Base-by-base conservation (phyloP, 202 grass and related monocot species). In the Bolboschoenoplectus hybrid region DNA sequence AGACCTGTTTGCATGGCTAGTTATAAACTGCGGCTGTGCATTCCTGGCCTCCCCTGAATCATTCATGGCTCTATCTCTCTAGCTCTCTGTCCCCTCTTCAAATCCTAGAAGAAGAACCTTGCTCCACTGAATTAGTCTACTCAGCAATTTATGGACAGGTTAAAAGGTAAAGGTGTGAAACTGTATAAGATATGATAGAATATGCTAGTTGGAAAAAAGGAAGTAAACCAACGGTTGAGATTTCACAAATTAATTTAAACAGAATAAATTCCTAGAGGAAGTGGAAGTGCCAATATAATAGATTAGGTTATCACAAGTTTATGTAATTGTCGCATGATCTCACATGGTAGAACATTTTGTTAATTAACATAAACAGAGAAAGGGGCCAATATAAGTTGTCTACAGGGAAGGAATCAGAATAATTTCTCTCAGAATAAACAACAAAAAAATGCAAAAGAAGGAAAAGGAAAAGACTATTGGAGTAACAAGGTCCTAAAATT, bases 21-120 rank as follows among this genome's bases (percentile, higher is more conserved):
- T 83, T 4, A 98, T 91, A 71, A 98, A 98, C 12, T 98, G 96
- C 0, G 82, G 87, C 39, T 88, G 91, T 11, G 93, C 75, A 60
- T 79, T 58, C 75, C 46, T 79, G 75, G 75, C 36, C 7, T 84
- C 64, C 16, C 63, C 47, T 84, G 64, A 6, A 39, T 40, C 6
- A 10, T 20, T 67, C 80, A 82, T 82, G 9, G 8, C 60, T 68
- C 19, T 53, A 50, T 32, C 19, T 82, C 58, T 61, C 34, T 7
- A 7, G 12, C 51, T 67, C 90, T 97, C 80, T 78, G 20, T 76
- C 47, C 81, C 81, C 61, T 35, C 32, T 65, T 9, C 38, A 84
- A 57, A 75, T 58, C 39, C 72, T 84, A 73, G 12, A 84, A 61
- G 11, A 74, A 67, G 53, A 74, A 38, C 35, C 41, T 84, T 78